Evolutionary conservation across 495 filamentous ascomycete genomes (phyloP), one percentile per base, ranked within the genome.

Genomic region (Neurospora discreta): DNA sequence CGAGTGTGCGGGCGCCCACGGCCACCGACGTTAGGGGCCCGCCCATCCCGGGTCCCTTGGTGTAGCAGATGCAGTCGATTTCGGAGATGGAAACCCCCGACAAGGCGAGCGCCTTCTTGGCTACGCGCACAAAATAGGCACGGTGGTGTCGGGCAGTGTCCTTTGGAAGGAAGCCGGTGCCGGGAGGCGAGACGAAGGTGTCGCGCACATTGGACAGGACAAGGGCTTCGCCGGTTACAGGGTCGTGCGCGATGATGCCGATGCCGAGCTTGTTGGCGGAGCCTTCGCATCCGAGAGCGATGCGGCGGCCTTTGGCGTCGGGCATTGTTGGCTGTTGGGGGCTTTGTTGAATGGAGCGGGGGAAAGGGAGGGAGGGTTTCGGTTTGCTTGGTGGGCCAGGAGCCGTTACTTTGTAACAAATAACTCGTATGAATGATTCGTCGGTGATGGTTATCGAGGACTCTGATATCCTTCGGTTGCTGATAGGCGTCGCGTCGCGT

Each of bases 261-360:
- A 98, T 90, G 75, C 95, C 95, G 68, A 99, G 87, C 80, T 99
- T 99, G 86, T 99, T 98, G 82, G 95, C 95, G 67, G 93, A 97
- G 79, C 95, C 95, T 84, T 99, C 95, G 78, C 96, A 92, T 68
- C 96, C 96, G 77, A 99, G 88, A 71, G 93, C 90, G 72, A 99
- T 92, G 75, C 82, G 81, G 23, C 80, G 76, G 42, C 73, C 78
- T 40, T 68, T 74, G 71, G 69, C 39, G 69, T 73, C 69, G 18
- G 60, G 20, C 68, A 73, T 72, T 69, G 40, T 65, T 36, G 44
- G 18, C 39, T 39, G 65, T 38, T 38, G 26, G 65, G 65, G 36
- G 58, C 5, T 65, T 42, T 38, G 39, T 11, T 42, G 70, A 26
- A 33, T 33, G 5, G 39, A 69, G 7, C 52, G 52, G 33, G 52